Percentiles rank a stretch among this genome's conserved stretches.
These are phyloP conservation scores for Amanita polypyramis DNA, from an alignment of 768 basidiomycete genomes.

Conservation along the genomic window DNA sequence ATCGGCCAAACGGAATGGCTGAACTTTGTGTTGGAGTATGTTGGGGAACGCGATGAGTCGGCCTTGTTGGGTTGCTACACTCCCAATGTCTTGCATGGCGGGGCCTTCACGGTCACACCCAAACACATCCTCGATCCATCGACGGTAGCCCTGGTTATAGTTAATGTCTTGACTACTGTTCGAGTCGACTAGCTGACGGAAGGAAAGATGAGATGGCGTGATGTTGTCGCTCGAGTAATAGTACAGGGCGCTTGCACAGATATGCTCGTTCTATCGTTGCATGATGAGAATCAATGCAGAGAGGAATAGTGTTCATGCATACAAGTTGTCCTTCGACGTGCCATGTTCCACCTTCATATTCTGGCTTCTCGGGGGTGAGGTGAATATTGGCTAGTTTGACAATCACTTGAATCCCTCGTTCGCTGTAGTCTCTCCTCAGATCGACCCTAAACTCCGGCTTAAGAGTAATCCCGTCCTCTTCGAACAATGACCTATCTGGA, in stretches of 20 bases:
- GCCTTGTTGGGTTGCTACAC: slow-evolving; percentile 16
- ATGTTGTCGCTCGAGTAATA: slow-evolving; percentile 21
- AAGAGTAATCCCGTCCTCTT: background rate
- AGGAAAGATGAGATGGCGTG: slow-evolving; percentile 17
- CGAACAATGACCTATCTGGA: slow-evolving; percentile 1
- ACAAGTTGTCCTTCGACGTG: slow-evolving; percentile 25
- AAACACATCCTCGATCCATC: slow-evolving; percentile 13
- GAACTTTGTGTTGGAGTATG: slow-evolving; percentile 21
- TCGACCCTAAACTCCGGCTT: slow-evolving; percentile 8
- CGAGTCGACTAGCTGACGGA: slow-evolving; percentile 15
- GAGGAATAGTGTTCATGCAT: background rate
- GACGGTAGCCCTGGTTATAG: slow-evolving; percentile 12
- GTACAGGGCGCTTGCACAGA: slow-evolving; percentile 16
- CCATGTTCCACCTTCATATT: slow-evolving; percentile 26
- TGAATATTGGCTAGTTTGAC: slow-evolving; percentile 23
- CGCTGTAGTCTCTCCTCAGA: slow-evolving; percentile 8
- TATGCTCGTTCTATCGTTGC: slow-evolving; percentile 15
- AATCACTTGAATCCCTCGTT: slow-evolving; percentile 18
- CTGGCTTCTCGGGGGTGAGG: slow-evolving; percentile 25
- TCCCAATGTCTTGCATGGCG: slow-evolving; percentile 15
- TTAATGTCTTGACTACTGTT: slow-evolving; percentile 9
- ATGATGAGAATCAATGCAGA: background rate
- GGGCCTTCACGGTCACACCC: slow-evolving; percentile 11
- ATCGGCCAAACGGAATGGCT: slow-evolving; percentile 21
- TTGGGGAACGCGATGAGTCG: slow-evolving; percentile 24